A percentile compares a stretch with the other conserved stretches of the same genome.
phyloP scores from a whole-genome alignment of 805 yeast genomes.

The Candida yuanshanica region DNA sequence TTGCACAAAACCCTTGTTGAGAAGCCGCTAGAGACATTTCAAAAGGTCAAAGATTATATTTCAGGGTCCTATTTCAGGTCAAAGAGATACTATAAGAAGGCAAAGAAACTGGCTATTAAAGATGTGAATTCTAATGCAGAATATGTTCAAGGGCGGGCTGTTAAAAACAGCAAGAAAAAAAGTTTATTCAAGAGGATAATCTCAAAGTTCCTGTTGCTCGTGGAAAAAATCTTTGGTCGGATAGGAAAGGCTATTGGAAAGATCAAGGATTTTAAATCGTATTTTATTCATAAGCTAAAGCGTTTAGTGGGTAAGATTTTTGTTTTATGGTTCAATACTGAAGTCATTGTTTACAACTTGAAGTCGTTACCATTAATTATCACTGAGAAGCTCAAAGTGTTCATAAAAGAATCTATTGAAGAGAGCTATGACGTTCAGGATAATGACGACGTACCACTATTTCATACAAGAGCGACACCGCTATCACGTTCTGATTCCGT shows the following conservation, averaged over 20 bases:
- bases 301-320: conserved; percentile 3
- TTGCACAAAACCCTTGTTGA: conserved; percentile 1
- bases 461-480: not conserved
- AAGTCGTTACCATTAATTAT: conserved; percentile 2
- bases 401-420: conserved; percentile 5
- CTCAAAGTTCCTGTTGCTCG: not conserved
- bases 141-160: not conserved
- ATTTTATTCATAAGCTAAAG: not conserved
- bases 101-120: not conserved
- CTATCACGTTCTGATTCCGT: not conserved
- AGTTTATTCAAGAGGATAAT: not conserved
- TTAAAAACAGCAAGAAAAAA: not conserved
- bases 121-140: not conserved
- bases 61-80: not conserved
- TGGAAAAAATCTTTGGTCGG: not conserved
- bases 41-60: conserved; percentile 1
- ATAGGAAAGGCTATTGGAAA: not conserved
- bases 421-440: not conserved
- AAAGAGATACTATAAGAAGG: conserved; percentile 6
- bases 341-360: conserved; percentile 4
- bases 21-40: conserved; percentile 1
- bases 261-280: not conserved
- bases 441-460: not conserved
- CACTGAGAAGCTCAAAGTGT: not conserved
- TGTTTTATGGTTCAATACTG: conserved; percentile 9